Base-by-base conservation (phyloP, 2,329 filamentous ascomycete species). In the Ilyonectria mors-panacis region DNA sequence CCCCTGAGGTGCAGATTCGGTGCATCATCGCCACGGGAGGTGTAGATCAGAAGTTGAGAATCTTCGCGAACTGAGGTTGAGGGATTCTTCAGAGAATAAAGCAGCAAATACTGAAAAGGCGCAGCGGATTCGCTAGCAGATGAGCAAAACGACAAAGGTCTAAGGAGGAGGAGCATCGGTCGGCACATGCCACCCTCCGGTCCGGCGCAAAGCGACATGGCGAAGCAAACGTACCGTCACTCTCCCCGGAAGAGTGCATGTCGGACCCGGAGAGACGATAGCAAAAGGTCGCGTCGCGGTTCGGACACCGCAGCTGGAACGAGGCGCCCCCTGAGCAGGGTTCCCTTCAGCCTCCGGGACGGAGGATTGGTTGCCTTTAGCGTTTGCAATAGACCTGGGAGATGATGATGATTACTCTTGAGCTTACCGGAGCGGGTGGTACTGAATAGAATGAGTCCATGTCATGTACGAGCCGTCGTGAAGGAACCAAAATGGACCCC, bases 361-460 rank as follows among this genome's bases (percentile, higher is more conserved):
- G 53, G 58, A 61, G 35, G 45, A 45, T 33, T 45, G 37, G 21
- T 60, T 66, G 58, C 37, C 63, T 66, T 66, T 61, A 62, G 58
- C 63, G 63, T 58, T 42, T 58, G 63, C 58, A 21, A 61, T 62
- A 62, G 63, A 66, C 35, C 28, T 66, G 58, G 53, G 63, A 47
- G 58, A 53, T 51, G 63, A 66, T 53, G 63, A 57, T 28, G 63
- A 60, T 62, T 35, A 58, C 53, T 58, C 37, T 65, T 66, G 45
- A 57, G 37, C 53, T 64, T 50, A 30, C 55, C 35, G 50, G 23
- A 47, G 57, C 42, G 57, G 56, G 26, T 51, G 58, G 57, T 39
- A 54, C 60, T 58, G 63, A 66, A 66, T 61, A 66, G 53, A 66
- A 66, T 56, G 63, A 66, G 63, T 66, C 63, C 63, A 62, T 62